Conservation (phyloP, 2,329 filamentous ascomycete species). For the Nemania serpens region DNA sequence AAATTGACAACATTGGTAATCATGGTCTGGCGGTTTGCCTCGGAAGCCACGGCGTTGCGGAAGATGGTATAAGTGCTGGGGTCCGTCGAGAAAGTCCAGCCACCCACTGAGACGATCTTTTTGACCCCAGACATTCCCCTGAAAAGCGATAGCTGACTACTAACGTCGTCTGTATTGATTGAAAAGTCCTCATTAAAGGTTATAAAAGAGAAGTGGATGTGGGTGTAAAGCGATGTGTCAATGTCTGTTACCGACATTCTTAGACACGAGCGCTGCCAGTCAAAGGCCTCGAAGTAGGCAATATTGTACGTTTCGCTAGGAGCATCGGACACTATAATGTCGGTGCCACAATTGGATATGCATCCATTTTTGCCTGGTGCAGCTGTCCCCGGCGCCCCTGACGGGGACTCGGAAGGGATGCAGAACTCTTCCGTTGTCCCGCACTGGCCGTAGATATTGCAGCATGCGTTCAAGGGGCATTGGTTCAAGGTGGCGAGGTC, state of each 20-base stretch:
- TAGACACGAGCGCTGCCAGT: background rate
- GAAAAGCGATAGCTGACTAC: background rate
- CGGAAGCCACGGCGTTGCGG: constrained; percentile 37
- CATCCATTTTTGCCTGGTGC: constrained; percentile 38
- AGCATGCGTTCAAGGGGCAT: constrained; percentile 51
- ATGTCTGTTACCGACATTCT: background rate
- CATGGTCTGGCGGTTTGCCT: constrained; percentile 40
- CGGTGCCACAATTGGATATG: constrained; percentile 31
- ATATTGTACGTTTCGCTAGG: background rate
- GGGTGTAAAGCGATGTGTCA: background rate
- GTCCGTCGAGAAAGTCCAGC: constrained; percentile 46
- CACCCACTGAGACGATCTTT: constrained; percentile 46
- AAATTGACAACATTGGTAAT: constrained; percentile 40
- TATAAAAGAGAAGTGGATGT: background rate
- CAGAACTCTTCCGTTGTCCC: constrained; percentile 41
- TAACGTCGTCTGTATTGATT: background rate
- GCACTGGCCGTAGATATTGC: constrained; percentile 42
- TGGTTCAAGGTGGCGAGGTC: constrained; percentile 48
- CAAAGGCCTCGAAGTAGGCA: background rate
- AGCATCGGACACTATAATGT: constrained; percentile 14
- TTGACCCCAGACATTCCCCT: constrained; percentile 28
- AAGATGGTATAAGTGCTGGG: constrained; percentile 42
- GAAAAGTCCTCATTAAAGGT: background rate
- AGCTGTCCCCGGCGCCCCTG: constrained; percentile 35
- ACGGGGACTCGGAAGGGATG: constrained; percentile 30